phyloP scores from a whole-genome alignment of 2,329 filamentous ascomycete species.

The Cordyceps cicadae region DNA sequence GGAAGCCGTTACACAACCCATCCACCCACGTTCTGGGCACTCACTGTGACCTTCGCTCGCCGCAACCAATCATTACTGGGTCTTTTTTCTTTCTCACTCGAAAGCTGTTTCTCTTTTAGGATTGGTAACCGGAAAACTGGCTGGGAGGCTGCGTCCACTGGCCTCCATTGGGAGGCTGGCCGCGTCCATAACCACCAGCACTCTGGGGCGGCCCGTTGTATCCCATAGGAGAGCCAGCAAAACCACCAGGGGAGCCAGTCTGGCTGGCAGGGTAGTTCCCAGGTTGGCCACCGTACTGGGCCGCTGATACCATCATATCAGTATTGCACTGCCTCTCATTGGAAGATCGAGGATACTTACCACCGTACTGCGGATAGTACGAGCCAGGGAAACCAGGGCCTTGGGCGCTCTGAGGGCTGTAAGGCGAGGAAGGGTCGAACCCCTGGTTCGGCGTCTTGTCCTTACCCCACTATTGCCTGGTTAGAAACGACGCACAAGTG shows the following conservation, averaged over 20 bases:
- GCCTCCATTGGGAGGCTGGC: conserved; percentile 48
- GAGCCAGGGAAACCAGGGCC: conserved; percentile 68
- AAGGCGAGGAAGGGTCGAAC: conserved; percentile 69
- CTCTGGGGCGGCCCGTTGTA: conserved; percentile 61
- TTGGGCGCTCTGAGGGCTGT: conserved; percentile 66
- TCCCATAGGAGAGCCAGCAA: conserved; percentile 60
- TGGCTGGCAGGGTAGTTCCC: conserved; percentile 50
- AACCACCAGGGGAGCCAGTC: conserved; percentile 53
- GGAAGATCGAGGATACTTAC: conserved; percentile 36
- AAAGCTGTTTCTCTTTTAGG: conserved; percentile 33
- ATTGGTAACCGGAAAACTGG: conserved; percentile 56
- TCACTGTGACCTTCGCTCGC: conserved; percentile 1
- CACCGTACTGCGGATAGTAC: conserved; percentile 92
- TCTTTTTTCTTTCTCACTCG: background rate
- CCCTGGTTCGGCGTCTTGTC: conserved; percentile 79
- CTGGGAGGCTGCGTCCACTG: conserved; percentile 47
- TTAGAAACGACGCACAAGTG: conserved; percentile 23
- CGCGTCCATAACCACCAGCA: conserved; percentile 78
- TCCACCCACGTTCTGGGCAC: conserved; percentile 4
- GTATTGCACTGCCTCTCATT: background rate
- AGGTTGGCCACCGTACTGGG: conserved; percentile 56
- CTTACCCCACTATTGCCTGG: conserved; percentile 75
- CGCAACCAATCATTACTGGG: background rate
- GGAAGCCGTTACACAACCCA: conserved; percentile 6
- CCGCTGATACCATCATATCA: conserved; percentile 21